Conservation (phyloP, 2,329 filamentous ascomycete genomes). For the Neonectria magnoliae region DNA sequence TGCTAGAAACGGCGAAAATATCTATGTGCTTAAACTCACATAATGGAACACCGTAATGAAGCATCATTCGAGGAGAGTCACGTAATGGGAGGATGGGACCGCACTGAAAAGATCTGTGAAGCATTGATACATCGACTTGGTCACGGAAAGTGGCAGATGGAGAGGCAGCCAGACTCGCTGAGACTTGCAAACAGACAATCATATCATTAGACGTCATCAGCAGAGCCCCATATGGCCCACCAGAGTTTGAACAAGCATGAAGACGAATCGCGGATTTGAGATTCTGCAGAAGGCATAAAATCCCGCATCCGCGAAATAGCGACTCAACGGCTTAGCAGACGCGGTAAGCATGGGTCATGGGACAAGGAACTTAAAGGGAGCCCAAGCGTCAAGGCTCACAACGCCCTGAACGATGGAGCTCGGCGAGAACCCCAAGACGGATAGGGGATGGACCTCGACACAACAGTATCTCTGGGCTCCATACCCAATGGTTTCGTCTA, state of each 20-base stretch:
- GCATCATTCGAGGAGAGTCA: neutral
- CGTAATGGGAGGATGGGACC: neutral
- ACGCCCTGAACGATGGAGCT: neutral
- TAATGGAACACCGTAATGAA: neutral
- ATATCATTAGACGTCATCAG: neutral
- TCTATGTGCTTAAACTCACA: neutral
- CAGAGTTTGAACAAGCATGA: neutral
- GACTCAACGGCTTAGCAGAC: neutral
- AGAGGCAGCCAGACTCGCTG: neutral
- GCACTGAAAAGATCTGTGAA: neutral
- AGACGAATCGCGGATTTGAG: neutral
- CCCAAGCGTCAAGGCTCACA: neutral
- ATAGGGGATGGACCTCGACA: too few relatives aligned
- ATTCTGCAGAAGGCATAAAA: neutral
- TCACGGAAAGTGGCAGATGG: too few relatives aligned
- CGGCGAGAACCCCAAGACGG: neutral
- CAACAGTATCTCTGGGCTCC: neutral
- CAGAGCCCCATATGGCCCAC: neutral
- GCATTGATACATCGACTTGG: neutral
- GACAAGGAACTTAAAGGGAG: neutral
- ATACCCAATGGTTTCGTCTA: slow-evolving; percentile 3
- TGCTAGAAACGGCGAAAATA: neutral
- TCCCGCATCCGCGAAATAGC: neutral
- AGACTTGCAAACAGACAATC: neutral
- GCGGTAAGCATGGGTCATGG: neutral